Evolutionary conservation across 495 filamentous ascomycete species (phyloP).

Genomic region (Aspergillus cavernicola): DNA sequence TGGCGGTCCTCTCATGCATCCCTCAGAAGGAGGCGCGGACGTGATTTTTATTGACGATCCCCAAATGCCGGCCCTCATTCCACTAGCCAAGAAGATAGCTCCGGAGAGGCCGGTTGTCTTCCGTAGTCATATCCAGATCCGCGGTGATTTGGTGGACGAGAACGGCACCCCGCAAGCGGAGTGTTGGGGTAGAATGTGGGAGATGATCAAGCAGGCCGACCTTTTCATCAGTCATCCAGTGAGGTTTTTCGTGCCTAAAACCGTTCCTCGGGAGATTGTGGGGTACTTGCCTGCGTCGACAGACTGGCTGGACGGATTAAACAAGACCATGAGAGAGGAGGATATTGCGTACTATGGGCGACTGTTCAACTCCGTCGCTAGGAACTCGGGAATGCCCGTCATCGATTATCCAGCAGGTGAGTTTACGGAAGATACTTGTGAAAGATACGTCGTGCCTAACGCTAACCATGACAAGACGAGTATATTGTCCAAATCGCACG

Average conservation of each 20-base stretch:
- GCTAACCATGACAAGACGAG: slow-evolving; percentile 37
- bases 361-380: slow-evolving; percentile 65
- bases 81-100: slow-evolving; percentile 66
- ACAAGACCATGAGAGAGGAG: slow-evolving; percentile 73
- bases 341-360: slow-evolving; percentile 73
- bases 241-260: slow-evolving; percentile 66
- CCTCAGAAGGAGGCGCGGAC: slow-evolving; percentile 71
- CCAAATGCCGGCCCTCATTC: slow-evolving; percentile 82
- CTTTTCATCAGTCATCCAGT: slow-evolving; percentile 86
- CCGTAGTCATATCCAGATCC: slow-evolving; percentile 80
- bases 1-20: slow-evolving; percentile 64
- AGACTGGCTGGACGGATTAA: slow-evolving; percentile 87
- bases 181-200: slow-evolving; percentile 76
- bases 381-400: slow-evolving; percentile 49
- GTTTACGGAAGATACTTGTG: not conserved
- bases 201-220: slow-evolving; percentile 65
- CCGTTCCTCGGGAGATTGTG: slow-evolving; percentile 63
- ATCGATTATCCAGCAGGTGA: slow-evolving; percentile 64
- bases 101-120: slow-evolving; percentile 76
- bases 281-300: slow-evolving; percentile 81
- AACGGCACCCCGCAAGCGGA: slow-evolving; percentile 65
- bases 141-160: slow-evolving; percentile 64
- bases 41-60: slow-evolving; percentile 81
- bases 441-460: not conserved
- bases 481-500: slow-evolving; percentile 83